Evolutionary conservation across 148 eudicot species (phyloP), one percentile per base, ranked within the genome.

Genomic region (Nepenthes mirabilis): DNA sequence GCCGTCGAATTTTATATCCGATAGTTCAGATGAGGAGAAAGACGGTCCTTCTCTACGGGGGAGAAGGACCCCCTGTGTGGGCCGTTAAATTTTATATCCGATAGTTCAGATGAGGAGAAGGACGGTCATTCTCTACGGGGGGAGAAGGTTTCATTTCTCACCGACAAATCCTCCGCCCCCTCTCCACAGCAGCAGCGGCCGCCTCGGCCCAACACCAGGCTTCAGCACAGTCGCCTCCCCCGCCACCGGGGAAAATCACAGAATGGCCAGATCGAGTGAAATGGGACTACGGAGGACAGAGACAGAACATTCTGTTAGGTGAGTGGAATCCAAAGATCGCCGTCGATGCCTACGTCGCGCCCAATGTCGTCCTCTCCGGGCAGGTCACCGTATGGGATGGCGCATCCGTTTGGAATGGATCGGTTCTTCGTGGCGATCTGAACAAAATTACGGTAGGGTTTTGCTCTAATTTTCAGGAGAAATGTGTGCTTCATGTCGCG

Each of bases 261-360:
- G 87, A 82, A 54, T 70, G 82, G 2, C 77, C 83, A 63, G 95
- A 94, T 82, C 86, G 91, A 33, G 82, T 89, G 58, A 89, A 86
- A 59, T 94, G 97, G 97, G 99, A 94, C 77, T 86, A 94, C 72
- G 65, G 99, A 52, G 99, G 99, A 0, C 99, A 94, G 72, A 65
- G 99, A 37, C 60, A 47, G 69, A 49, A 68, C 68, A 84, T 94
- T 51, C 99, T 97, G 0, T 65, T 93, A 33, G 99, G 99, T 10
- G 95, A 93, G 70, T 93, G 99, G 99, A 65, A 68, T 60, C 99
- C 97, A 9, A 89, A 84, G 75, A 75, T 94, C 74, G 99, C 99
- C 32, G 99, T 94, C 52, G 97, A 94, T 32, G 97, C 97, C 11
- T 94, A 89, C 55, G 99, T 94, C 47, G 97, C 99, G 1, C 90